Evolutionary conservation across 1,284 basidiomycete species (phyloP), one percentile per base, ranked within the genome.

Genomic region (Mixia osmundae): DNA sequence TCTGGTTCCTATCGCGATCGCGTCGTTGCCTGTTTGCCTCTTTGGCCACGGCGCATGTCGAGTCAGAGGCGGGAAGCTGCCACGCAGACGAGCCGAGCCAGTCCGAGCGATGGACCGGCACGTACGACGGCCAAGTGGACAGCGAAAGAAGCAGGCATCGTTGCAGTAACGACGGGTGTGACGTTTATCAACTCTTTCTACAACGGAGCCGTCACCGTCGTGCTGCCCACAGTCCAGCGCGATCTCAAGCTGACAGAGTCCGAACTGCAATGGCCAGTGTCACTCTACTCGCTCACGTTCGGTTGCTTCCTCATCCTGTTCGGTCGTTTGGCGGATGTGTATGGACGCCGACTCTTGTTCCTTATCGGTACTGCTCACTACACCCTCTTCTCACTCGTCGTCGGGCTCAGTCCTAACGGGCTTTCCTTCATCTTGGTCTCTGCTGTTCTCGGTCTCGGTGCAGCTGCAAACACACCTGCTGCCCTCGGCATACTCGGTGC

Each of bases 251-350:
- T 72, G 5, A 44, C 57, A 11, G 55, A 66, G 38, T 56, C 63
- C 28, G 51, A 62, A 24, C 54, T 78, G 1, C 68, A 76, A 44
- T 79, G 76, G 76, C 57, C 75, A 3, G 51, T 68, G 7, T 64
- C 64, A 4, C 64, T 68, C 3, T 69, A 66, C 48, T 52, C 65
- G 0, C 53, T 68, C 24, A 60, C 60, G 41, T 62, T 62, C 3
- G 76, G 73, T 12, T 78, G 76, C 42, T 62, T 39, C 48, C 54
- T 37, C 49, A 57, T 49, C 50, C 49, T 58, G n/a, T 40, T 53
- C 12, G 61, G 61, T 3, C 53, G 56, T 3, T 40, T 62, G 33
- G 58, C 59, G 2, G 61, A 63, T 34, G 56, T 61, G 23, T 44
- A 60, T 14, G 60, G 60, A 2, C 53, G 56, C 16, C 50, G 55